Evolutionary conservation across 2,329 filamentous ascomycete species (phyloP).

Genomic region (Aspergillus costaricaensis): DNA sequence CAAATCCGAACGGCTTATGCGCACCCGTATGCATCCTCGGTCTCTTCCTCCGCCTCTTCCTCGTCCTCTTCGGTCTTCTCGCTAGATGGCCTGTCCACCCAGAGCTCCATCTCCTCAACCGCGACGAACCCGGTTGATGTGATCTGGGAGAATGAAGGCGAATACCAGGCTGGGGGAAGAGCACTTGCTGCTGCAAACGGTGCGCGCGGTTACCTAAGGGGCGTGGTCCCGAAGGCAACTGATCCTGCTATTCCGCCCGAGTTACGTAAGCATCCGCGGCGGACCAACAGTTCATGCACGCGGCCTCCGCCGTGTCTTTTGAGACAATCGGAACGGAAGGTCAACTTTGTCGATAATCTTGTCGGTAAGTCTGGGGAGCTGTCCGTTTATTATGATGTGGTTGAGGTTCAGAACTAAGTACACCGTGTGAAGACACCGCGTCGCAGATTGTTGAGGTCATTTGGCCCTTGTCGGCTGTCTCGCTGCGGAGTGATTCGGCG

Average conservation of each 20-base stretch:
- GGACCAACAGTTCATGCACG: constrained; percentile 55
- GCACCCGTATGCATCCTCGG: constrained; percentile 67
- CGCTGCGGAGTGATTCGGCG: constrained; percentile 68
- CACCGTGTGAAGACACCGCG: constrained; percentile 72
- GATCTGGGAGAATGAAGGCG: constrained; percentile 47
- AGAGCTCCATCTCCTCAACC: constrained; percentile 69
- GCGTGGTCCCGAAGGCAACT: constrained; percentile 29
- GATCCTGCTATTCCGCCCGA: constrained; percentile 42
- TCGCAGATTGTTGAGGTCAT: constrained; percentile 97
- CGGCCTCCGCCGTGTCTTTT: constrained; percentile 73
- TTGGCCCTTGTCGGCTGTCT: constrained; percentile 86
- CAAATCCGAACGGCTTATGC: constrained; percentile 40
- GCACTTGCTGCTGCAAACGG: constrained; percentile 26
- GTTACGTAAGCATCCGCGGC: constrained; percentile 55
- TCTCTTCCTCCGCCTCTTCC: constrained; percentile 74
- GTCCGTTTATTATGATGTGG: constrained; percentile 30
- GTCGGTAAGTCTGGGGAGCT: constrained; percentile 74
- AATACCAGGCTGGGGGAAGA: constrained; percentile 30
- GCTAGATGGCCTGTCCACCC: constrained; percentile 62
- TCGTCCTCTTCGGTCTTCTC: constrained; percentile 80
- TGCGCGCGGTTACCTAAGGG: constrained; percentile 32
- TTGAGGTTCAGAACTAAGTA: constrained; percentile 31
- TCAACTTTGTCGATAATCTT: constrained; percentile 93
- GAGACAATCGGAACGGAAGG: constrained; percentile 87
- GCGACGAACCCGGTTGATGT: constrained; percentile 63